These are phyloP conservation scores for Tuber aestivum DNA, from an alignment of 495 filamentous ascomycete genomes.

Conservation along the genomic window DNA sequence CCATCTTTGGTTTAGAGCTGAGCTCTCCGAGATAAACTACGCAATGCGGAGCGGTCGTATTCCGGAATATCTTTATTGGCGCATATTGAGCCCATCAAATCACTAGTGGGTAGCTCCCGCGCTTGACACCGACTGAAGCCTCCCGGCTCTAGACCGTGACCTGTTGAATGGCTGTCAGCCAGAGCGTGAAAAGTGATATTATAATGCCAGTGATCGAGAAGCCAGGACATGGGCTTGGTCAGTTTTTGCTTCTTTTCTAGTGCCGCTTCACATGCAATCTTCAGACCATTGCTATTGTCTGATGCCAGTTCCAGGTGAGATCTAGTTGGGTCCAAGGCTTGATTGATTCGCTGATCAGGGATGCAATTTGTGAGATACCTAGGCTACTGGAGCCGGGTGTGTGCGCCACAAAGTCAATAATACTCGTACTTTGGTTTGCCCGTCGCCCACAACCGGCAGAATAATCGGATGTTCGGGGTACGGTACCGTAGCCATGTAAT, in stretches of 20 bases:
- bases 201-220: constrained; percentile 1
- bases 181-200: neutral
- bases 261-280: neutral
- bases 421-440: constrained; percentile 5
- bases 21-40: constrained; percentile 11
- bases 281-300: neutral
- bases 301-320: constrained; percentile 2
- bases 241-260: neutral
- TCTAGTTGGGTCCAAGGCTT: neutral
- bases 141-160: neutral
- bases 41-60: constrained; percentile 20
- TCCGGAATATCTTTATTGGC: constrained; percentile 22
- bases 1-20: constrained; percentile 21
- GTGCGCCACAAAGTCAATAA: constrained; percentile 4
- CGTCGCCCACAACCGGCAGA: neutral
- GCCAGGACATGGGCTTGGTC: neutral
- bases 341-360: constrained; percentile 1
- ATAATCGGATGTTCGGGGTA: constrained; percentile 1
- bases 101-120: neutral
- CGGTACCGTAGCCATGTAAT: neutral
- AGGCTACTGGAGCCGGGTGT: neutral
- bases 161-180: neutral
- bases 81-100: constrained; percentile 2
- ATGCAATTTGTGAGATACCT: neutral
- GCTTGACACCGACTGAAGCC: neutral